phyloP scores from a whole-genome alignment of 805 yeast genomes.

The Komagataella kurtzmanii region DNA sequence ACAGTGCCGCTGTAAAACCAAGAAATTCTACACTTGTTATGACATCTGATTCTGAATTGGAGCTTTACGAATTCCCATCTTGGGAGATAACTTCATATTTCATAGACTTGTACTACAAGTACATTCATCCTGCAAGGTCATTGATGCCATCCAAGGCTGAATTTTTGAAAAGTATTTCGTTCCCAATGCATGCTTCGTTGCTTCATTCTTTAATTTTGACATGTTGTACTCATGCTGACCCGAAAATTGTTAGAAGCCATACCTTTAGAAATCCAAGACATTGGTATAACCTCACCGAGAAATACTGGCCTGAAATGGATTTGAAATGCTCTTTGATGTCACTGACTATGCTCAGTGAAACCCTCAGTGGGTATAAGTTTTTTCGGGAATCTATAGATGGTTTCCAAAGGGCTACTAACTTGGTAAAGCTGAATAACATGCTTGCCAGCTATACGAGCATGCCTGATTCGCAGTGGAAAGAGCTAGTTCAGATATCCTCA shows the following conservation, averaged over 20 bases:
- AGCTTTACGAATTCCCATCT: conserved; percentile 21
- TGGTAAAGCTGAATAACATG: conserved; percentile 6
- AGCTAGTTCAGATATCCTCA: conserved; percentile 13
- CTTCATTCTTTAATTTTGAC: conserved; percentile 22
- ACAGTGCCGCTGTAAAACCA: neutral
- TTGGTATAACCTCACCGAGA: conserved; percentile 22
- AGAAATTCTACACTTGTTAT: neutral
- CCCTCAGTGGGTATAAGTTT: conserved; percentile 16
- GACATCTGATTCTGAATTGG: conserved; percentile 15
- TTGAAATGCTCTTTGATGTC: conserved; percentile 14
- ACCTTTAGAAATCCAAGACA: conserved; percentile 16
- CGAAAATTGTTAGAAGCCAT: conserved; percentile 9
- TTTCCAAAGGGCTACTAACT: conserved; percentile 9
- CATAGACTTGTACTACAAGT: conserved; percentile 25
- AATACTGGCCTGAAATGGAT: conserved; percentile 17
- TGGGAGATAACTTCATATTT: conserved; percentile 18
- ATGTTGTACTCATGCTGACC: conserved; percentile 18
- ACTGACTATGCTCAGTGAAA: conserved; percentile 14
- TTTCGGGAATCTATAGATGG: conserved; percentile 15
- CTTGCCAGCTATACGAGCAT: neutral
- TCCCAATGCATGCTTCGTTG: conserved; percentile 17
- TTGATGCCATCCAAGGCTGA: conserved; percentile 21
- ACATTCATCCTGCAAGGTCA: conserved; percentile 23
- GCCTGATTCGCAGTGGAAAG: conserved; percentile 11
- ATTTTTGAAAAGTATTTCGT: conserved; percentile 15